A percentile compares a stretch with the other conserved stretches of the same genome.
These are phyloP conservation scores for Niebla homalea DNA, from an alignment of 495 filamentous ascomycete species.

Conservation along the genomic window DNA sequence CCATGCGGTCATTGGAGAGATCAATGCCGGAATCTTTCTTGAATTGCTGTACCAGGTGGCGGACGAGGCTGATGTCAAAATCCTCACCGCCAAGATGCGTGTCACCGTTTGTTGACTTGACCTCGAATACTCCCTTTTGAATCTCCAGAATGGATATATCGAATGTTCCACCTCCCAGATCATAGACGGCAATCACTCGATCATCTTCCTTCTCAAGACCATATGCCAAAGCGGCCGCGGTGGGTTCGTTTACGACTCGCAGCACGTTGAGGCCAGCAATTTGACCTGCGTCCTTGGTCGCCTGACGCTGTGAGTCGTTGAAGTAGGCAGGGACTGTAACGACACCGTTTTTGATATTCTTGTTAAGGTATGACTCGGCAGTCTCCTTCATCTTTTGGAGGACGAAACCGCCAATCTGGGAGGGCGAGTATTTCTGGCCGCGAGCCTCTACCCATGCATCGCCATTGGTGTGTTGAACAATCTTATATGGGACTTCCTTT, in stretches of 20 bases:
- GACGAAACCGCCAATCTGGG: constrained; percentile 94
- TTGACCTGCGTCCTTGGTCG: constrained; percentile 95
- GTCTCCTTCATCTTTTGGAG: constrained; percentile 99
- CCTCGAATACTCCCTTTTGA: constrained; percentile 95
- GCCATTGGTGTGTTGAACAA: constrained; percentile 94
- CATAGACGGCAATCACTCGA: constrained; percentile 87
- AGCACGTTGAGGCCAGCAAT: constrained; percentile 92
- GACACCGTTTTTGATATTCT: constrained; percentile 83
- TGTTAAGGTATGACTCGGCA: constrained; percentile 79
- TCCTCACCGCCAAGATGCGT: constrained; percentile 97
- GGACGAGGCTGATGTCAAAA: constrained; percentile 93
- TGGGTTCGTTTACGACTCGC: constrained; percentile 94
- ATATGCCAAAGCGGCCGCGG: constrained; percentile 87
- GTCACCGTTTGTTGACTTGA: constrained; percentile 98
- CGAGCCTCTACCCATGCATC: constrained; percentile 97
- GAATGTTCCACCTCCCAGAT: constrained; percentile 97
- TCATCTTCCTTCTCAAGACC: constrained; percentile 89
- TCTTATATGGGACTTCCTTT: constrained; percentile 98
- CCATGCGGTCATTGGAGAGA: constrained; percentile 89
- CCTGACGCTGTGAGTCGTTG: constrained; percentile 95
- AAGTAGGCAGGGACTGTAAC: constrained; percentile 97
- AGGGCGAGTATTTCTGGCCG: constrained; percentile 94
- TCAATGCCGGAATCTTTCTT: constrained; percentile 93
- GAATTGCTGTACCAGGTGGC: constrained; percentile 87
- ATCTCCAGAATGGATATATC: constrained; percentile 97